A percentile compares a stretch with the other conserved stretches of the same genome.
These are phyloP conservation scores for Lumnitzera racemosa DNA, from an alignment of 345 rosid genomes.

Conservation along the genomic window DNA sequence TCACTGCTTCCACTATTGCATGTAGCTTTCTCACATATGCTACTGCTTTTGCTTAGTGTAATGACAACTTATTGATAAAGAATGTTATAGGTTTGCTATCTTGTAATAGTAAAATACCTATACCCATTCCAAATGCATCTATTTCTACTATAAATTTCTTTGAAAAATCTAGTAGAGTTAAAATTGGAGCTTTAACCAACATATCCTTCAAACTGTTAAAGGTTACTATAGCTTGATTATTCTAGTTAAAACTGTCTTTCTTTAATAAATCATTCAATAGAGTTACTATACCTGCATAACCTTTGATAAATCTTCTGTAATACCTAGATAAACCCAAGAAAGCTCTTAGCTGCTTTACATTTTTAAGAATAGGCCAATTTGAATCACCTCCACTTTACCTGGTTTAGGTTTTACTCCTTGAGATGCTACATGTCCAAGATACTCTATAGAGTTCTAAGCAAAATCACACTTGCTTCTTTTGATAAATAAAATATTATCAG, in stretches of 20 bases:
- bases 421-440: not conserved
- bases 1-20: not conserved
- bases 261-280: not conserved
- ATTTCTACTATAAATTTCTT: not conserved
- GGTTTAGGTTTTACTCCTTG: not conserved
- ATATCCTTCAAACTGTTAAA: not conserved
- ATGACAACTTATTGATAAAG: not conserved
- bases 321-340: slow-evolving; percentile 2
- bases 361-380: not conserved
- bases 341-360: not conserved
- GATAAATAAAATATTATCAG: not conserved
- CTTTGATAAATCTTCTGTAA: not conserved
- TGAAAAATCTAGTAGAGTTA: not conserved
- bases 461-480: slow-evolving; percentile 2
- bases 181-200: not conserved
- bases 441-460: not conserved
- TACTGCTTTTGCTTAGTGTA: not conserved
- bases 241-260: not conserved
- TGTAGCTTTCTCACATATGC: not conserved
- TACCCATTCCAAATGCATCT: not conserved
- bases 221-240: not conserved
- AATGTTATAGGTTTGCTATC: not conserved
- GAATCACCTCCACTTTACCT: not conserved
- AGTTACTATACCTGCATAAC: not conserved
- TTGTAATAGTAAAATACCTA: not conserved